Base-by-base conservation (phyloP, 1,284 basidiomycete species). In the Wallemia mellicola region DNA sequence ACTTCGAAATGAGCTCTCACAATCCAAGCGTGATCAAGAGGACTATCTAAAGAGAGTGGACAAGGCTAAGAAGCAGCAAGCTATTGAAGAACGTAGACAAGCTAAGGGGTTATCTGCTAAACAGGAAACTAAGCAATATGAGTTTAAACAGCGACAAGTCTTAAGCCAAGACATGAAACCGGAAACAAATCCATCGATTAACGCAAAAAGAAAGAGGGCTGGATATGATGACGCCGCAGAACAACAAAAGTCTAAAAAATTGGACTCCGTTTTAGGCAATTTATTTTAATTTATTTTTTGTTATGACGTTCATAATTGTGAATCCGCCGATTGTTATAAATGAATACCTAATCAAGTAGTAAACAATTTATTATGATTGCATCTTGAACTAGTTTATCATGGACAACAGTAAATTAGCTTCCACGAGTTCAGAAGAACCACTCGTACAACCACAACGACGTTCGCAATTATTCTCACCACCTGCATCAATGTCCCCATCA, bases 1-100 rank as follows among this genome's bases (percentile, higher is more conserved):
- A 64, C 72, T 98, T 24, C 85, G 92, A 7, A 80, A 86, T 59
- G 91, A 96, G 67, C 76, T 99, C 26, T 79, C 85, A 0, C 85
- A 91, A 66, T 88, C 86, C 24, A 81, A 78, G 64, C 73, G 78
- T 38, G 92, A 96, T 70, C 92, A 99, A 68, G 79, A 79, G 59
- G 86, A 92, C 61, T 98, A 99, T 71, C 76, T 98, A 60, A 79
- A 78, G 67, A 92, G 96, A 64, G 94, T 98, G 33, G 94, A 96
- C 68, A 77, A 92, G 22, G 91, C 91, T 5, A 48, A 48, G 38
- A 48, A 48, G 38, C 38, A 48, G 38, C 5, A 11, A 15, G 38
- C 38, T 5, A 48, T 48, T 5, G 38, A 48, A 17, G 38, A 48
- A 22, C 38, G 38, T 48, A 7, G 38, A 7, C 5, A 7, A 11